Conservation (phyloP, 2,329 filamentous ascomycete genomes). For the Trichoderma aggressivum region DNA sequence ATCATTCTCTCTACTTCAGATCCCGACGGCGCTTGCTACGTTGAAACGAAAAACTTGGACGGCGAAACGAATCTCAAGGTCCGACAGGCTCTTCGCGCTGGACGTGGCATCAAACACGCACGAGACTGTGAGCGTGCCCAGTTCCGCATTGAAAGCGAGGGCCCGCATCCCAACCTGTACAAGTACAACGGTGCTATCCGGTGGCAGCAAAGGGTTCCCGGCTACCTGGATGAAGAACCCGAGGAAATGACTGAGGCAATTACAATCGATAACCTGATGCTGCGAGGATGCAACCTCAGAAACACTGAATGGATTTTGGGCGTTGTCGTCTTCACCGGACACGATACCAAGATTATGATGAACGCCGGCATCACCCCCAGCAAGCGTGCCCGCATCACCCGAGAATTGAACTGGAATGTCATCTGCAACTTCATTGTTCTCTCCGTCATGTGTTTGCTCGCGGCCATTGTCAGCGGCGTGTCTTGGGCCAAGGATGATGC, state of each 20-base stretch:
- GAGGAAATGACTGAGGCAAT: slow-evolving; percentile 88
- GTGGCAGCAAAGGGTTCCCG: slow-evolving; percentile 73
- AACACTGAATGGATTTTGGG: slow-evolving; percentile 97
- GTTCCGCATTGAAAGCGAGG: slow-evolving; percentile 86
- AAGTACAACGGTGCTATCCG: slow-evolving; percentile 86
- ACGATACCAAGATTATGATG: slow-evolving; percentile 99
- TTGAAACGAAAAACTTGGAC: slow-evolving; percentile 97
- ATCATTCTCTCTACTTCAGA: slow-evolving; percentile 92
- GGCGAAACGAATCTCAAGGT: slow-evolving; percentile 98
- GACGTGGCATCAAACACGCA: slow-evolving; percentile 78
- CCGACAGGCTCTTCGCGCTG: slow-evolving; percentile 82
- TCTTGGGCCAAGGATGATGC: slow-evolving; percentile 73
- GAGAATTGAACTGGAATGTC: slow-evolving; percentile 95
- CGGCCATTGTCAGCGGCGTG: slow-evolving; percentile 79
- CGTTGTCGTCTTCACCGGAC: slow-evolving; percentile 88
- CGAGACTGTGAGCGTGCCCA: slow-evolving; percentile 86
- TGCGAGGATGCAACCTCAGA: slow-evolving; percentile 87
- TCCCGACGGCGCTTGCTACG: slow-evolving; percentile 88
- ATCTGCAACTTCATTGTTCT: slow-evolving; percentile 93
- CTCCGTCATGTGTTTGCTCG: slow-evolving; percentile 81
- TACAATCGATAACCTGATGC: slow-evolving; percentile 88
- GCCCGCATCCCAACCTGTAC: slow-evolving; percentile 90
- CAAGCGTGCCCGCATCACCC: slow-evolving; percentile 86
- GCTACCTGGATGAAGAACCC: slow-evolving; percentile 57
- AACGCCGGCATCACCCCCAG: slow-evolving; percentile 94